phyloP scores from a whole-genome alignment of 306 rosid genomes.

The Geum urbanum region DNA sequence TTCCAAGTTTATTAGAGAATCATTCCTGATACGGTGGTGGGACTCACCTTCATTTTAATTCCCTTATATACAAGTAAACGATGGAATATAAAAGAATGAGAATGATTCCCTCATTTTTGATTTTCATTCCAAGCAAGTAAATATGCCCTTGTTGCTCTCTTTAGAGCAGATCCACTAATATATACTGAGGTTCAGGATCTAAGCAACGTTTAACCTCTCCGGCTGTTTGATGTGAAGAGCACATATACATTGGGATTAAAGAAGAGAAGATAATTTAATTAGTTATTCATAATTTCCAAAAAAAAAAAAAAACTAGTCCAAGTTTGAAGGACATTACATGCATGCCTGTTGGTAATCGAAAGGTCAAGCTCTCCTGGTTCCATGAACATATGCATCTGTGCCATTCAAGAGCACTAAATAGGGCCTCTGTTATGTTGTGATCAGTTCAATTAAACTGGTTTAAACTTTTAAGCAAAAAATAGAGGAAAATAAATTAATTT shows the following conservation, averaged over 20 bases:
- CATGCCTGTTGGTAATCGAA: conserved; percentile 12
- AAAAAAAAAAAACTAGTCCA: neutral
- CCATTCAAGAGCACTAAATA: neutral
- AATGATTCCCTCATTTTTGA: neutral
- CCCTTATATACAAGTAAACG: too few species aligned
- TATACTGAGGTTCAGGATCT: neutral
- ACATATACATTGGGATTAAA: neutral
- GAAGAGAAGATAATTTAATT: neutral
- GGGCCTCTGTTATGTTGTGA: too few species aligned
- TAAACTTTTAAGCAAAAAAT: too few species aligned
- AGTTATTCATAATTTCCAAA: neutral
- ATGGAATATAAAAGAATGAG: too few species aligned
- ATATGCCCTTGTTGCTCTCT: neutral
- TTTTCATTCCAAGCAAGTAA: too few species aligned
- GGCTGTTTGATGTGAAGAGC: neutral
- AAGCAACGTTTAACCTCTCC: neutral
- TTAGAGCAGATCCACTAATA: too few species aligned
- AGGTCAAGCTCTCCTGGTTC: neutral
- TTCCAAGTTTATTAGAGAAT: too few species aligned
- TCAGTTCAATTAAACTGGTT: too few species aligned
- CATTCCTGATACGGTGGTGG: too few species aligned
- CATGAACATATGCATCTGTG: neutral
- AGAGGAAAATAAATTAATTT: too few species aligned
- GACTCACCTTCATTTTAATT: too few species aligned
- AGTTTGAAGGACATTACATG: neutral